Evolutionary conservation across 352 stramenopile genomes (phyloP).

Genomic region (Phytophthora fragariae): DNA sequence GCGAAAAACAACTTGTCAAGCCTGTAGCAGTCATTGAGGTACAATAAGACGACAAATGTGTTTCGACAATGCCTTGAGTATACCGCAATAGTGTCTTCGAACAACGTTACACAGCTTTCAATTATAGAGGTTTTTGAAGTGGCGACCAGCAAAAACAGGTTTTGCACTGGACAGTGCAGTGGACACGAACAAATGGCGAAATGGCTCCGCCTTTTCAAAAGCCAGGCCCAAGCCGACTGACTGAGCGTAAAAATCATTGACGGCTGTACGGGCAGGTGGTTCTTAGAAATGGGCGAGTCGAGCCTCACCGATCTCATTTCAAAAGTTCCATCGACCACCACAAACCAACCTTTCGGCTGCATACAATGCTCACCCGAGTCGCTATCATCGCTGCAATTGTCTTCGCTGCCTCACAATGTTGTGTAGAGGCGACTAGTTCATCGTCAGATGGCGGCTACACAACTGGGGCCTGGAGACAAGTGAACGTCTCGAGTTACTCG

Average conservation of each 20-base stretch:
- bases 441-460: constrained; percentile 43
- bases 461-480: constrained; percentile 40
- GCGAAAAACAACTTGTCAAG: constrained; percentile 27
- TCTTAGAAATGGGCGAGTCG: neutral
- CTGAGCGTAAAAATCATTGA: constrained; percentile 16
- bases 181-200: constrained; percentile 15
- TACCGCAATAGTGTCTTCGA: neutral
- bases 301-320: constrained; percentile 11
- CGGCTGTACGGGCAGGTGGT: constrained; percentile 17
- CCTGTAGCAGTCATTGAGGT: constrained; percentile 11
- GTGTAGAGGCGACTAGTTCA: neutral
- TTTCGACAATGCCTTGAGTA: neutral
- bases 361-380: constrained; percentile 17
- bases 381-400: constrained; percentile 5
- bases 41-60: neutral
- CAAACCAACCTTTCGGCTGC: constrained; percentile 10
- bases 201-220: neutral
- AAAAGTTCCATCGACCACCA: constrained; percentile 4
- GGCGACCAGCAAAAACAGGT: constrained; percentile 20
- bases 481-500: constrained; percentile 45
- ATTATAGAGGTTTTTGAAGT: constrained; percentile 22
- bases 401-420: constrained; percentile 6
- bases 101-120: neutral
- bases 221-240: neutral
- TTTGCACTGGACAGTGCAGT: neutral